Conservation (phyloP, 2,329 filamentous ascomycete species). For the Chrysosphaeria jannelii region DNA sequence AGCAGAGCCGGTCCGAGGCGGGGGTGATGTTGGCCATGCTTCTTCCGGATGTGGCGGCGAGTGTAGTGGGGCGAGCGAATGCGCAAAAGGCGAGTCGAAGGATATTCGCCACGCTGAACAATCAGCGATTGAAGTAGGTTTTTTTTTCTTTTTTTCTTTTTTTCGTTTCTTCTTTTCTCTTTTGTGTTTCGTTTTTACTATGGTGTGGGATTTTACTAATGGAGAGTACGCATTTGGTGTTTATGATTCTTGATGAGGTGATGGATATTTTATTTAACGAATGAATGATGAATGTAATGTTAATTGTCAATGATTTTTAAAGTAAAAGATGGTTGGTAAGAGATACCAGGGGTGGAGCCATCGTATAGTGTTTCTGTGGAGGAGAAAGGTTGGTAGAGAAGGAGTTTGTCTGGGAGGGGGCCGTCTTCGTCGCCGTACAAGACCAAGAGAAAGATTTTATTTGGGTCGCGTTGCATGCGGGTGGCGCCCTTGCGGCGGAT, state of each 20-base stretch:
- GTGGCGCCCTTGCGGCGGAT: too few relatives aligned
- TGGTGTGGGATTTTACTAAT: neutral
- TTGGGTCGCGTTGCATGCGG: too few relatives aligned
- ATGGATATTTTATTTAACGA: slow-evolving; percentile 31
- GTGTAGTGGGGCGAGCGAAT: slow-evolving; percentile 76
- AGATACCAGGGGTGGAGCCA: too few relatives aligned
- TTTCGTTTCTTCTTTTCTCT: neutral
- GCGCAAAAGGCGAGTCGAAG: slow-evolving; percentile 71
- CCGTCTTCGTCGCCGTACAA: too few relatives aligned
- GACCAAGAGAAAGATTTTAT: too few relatives aligned
- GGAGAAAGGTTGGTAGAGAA: too few relatives aligned
- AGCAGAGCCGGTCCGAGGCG: slow-evolving; percentile 58
- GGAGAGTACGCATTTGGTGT: slow-evolving; percentile 31
- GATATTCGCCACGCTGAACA: slow-evolving; percentile 77
- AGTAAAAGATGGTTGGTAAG: too few relatives aligned
- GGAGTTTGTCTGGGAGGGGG: too few relatives aligned
- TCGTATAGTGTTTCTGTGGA: too few relatives aligned
- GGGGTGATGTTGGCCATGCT: slow-evolving; percentile 69
- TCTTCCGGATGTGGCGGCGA: slow-evolving; percentile 69
- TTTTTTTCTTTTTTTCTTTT: slow-evolving; percentile 1
- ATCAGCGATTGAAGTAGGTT: slow-evolving; percentile 59
- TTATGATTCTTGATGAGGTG: slow-evolving; percentile 42
- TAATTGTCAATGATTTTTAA: too few relatives aligned
- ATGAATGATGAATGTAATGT: too few relatives aligned
- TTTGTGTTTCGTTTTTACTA: slow-evolving; percentile 3